Evolutionary conservation across 2,329 filamentous ascomycete species (phyloP).

Genomic region (Aspergillus sojae): DNA sequence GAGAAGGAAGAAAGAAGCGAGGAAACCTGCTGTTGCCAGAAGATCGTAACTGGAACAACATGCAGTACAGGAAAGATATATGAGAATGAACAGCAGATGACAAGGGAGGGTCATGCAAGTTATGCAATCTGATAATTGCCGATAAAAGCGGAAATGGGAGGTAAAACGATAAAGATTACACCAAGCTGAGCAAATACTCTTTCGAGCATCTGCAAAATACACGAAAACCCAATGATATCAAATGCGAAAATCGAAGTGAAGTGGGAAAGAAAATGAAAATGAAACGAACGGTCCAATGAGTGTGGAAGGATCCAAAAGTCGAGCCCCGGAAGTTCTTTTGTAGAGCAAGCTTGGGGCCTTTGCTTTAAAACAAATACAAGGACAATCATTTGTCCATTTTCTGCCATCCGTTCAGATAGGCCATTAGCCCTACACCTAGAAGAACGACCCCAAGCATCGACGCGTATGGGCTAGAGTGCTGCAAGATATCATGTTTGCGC

Average conservation of each 20-base stretch:
- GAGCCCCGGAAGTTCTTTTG: not conserved
- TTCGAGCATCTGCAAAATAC: conserved; percentile 19
- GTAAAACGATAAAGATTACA: conserved; percentile 21
- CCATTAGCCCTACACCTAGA: conserved; percentile 81
- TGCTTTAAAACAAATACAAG: conserved; percentile 2
- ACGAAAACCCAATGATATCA: conserved; percentile 14
- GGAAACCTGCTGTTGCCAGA: conserved; percentile 23
- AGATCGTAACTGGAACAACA: conserved; percentile 31
- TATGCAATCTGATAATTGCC: conserved; percentile 34
- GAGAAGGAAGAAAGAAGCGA: not conserved
- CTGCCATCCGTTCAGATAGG: conserved; percentile 83
- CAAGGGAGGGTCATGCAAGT: conserved; percentile 27
- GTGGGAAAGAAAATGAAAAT: conserved; percentile 11
- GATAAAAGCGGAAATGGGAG: conserved; percentile 19
- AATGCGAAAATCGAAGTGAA: conserved; percentile 14
- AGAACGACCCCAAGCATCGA: conserved; percentile 82
- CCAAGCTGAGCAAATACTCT: conserved; percentile 13
- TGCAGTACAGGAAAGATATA: conserved; percentile 17
- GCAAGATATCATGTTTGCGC: conserved; percentile 42
- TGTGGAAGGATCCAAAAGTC: conserved; percentile 16
- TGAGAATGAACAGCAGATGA: conserved; percentile 17
- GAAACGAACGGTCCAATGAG: conserved; percentile 16
- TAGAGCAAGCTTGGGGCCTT: not conserved
- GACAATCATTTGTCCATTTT: conserved; percentile 51
- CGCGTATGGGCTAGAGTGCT: conserved; percentile 70